Conservation (phyloP, 306 rosid species). For the Dryas alaskensis region DNA sequence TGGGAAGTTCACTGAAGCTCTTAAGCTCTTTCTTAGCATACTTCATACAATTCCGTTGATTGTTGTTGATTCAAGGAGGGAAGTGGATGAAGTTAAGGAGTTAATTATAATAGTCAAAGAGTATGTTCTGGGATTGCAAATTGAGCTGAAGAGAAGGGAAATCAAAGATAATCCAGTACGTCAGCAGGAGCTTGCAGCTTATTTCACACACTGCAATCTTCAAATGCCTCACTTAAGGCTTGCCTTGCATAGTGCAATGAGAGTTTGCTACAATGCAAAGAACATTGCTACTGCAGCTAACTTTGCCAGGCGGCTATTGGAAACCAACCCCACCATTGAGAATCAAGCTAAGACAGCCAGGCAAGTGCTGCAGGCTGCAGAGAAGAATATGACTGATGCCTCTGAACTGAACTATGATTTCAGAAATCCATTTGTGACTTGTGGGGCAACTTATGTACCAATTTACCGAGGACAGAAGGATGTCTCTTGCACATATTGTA, state of each 20-base stretch:
- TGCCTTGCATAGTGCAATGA: constrained; percentile 70
- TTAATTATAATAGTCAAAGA: constrained; percentile 73
- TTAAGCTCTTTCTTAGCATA: constrained; percentile 52
- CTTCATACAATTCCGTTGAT: constrained; percentile 80
- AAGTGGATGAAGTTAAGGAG: constrained; percentile 93
- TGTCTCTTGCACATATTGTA: constrained; percentile 78
- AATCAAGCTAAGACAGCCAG: constrained; percentile 80
- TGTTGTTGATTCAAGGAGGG: constrained; percentile 89
- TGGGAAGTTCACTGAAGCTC: constrained; percentile 79
- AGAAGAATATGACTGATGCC: constrained; percentile 77
- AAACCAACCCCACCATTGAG: constrained; percentile 77
- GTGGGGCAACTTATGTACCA: constrained; percentile 87
- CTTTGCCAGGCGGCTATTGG: constrained; percentile 83
- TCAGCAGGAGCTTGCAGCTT: constrained; percentile 93
- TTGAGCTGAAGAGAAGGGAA: constrained; percentile 85
- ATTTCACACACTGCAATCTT: constrained; percentile 94
- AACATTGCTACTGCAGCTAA: constrained; percentile 81
- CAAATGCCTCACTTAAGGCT: constrained; percentile 88
- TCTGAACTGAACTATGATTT: constrained; percentile 76
- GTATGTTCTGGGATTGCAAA: constrained; percentile 73
- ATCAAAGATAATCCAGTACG: constrained; percentile 58
- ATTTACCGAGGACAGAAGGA: constrained; percentile 92
- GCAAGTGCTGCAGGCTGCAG: constrained; percentile 90
- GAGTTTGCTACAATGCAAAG: constrained; percentile 73
- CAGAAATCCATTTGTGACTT: constrained; percentile 83